A percentile compares a stretch with the other conserved stretches of the same genome.
phyloP scores from a whole-genome alignment of 2,329 filamentous ascomycete genomes.

The Aspergillus caelatus region DNA sequence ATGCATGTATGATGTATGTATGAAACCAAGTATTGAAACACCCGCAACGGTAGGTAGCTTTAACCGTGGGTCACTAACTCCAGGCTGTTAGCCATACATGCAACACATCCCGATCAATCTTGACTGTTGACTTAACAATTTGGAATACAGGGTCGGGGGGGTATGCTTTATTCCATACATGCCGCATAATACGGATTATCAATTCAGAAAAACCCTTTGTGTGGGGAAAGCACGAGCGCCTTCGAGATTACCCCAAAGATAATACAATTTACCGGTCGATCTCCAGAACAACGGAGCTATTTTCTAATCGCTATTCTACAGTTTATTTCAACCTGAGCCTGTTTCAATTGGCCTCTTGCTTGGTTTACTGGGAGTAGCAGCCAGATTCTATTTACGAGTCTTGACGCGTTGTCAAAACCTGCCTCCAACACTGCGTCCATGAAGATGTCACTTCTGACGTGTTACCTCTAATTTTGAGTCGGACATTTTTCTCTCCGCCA shows the following conservation, averaged over 20 bases:
- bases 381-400: not conserved
- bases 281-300: not conserved
- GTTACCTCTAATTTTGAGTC: not conserved
- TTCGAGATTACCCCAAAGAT: not conserved
- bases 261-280: not conserved
- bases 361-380: not conserved
- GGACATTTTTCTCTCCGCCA: not conserved
- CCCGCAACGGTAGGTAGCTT: not conserved
- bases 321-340: not conserved
- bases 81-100: too few species aligned
- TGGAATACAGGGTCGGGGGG: conserved; percentile 3
- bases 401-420: not conserved
- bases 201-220: not conserved
- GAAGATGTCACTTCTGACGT: conserved; percentile 10
- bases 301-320: not conserved
- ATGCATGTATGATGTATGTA: not conserved
- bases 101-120: not conserved
- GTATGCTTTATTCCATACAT: not conserved
- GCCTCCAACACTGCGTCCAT: not conserved
- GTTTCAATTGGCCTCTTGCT: not conserved
- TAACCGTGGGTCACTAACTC: not conserved
- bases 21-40: not conserved
- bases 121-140: conserved; percentile 1
- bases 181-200: not conserved
- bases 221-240: conserved; percentile 7